Percentiles rank a stretch among this genome's conserved stretches.
These are phyloP conservation scores for Nicotiana tabacum DNA, from an alignment of 257 asterid genomes.

Conservation along the genomic window DNA sequence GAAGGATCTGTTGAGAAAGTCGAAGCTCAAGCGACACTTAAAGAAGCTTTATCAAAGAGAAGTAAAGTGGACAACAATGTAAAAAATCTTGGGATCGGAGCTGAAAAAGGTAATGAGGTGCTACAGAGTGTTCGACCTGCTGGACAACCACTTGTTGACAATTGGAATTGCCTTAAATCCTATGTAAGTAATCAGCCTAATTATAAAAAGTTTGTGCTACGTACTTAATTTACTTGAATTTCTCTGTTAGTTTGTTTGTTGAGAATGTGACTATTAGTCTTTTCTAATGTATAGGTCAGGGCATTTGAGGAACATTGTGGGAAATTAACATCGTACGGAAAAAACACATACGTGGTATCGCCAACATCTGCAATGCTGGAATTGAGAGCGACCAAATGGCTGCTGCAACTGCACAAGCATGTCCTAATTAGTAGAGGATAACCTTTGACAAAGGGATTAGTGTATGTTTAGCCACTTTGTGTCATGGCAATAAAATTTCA, in stretches of 20 bases:
- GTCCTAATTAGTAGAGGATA: constrained; percentile 21
- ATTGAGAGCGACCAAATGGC: constrained; percentile 59
- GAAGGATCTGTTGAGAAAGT: constrained; percentile 65
- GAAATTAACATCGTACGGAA: constrained; percentile 72
- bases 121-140: constrained; percentile 44
- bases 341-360: constrained; percentile 86
- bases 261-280: too few species aligned
- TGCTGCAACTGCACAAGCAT: constrained; percentile 70
- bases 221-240: background rate
- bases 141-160: constrained; percentile 41
- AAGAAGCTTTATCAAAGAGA: constrained; percentile 68
- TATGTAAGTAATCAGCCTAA: constrained; percentile 37
- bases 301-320: constrained; percentile 79
- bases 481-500: background rate
- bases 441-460: background rate
- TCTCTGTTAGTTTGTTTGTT: too few species aligned
- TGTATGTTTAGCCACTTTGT: background rate
- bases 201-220: too few species aligned
- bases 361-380: constrained; percentile 86
- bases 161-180: constrained; percentile 68
- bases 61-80: constrained; percentile 66
- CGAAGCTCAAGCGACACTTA: constrained; percentile 71
- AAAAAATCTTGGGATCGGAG: constrained; percentile 67
- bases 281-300: constrained; percentile 36
- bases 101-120: constrained; percentile 54